These are phyloP conservation scores for Massospora cicadina DNA, from an alignment of 371 early-diverging fungal species.

Conservation along the genomic window DNA sequence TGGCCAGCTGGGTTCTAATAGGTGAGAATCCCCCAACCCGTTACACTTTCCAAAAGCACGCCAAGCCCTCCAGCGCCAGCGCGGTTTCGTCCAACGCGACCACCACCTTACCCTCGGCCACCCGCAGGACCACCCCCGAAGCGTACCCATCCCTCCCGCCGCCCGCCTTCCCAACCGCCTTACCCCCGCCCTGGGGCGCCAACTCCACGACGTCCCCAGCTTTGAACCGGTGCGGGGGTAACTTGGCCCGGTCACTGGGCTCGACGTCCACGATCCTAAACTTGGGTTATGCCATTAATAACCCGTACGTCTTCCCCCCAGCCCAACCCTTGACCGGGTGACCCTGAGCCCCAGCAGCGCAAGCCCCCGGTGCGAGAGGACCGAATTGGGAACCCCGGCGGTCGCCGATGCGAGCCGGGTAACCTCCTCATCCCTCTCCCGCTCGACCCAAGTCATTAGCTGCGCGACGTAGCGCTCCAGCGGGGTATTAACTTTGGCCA, in stretches of 20 bases:
- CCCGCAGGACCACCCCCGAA: conserved; percentile 13
- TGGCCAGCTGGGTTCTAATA: conserved; percentile 8
- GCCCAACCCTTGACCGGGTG: background rate
- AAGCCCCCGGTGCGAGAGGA: background rate
- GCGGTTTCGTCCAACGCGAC: conserved; percentile 14
- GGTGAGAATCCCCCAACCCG: background rate
- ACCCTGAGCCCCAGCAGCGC: background rate
- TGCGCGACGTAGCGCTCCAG: background rate
- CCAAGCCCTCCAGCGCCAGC: conserved; percentile 17
- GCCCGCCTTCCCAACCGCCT: conserved; percentile 15
- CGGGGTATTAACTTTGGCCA: background rate
- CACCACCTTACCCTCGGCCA: conserved; percentile 11
- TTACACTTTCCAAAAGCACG: conserved; percentile 13
- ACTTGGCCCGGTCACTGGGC: conserved; percentile 2
- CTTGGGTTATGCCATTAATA: background rate
- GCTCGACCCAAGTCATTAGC: background rate
- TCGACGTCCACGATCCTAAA: conserved; percentile 10
- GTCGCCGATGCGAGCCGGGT: background rate
- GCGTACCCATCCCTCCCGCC: conserved; percentile 21
- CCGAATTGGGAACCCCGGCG: background rate
- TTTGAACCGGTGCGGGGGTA: conserved; percentile 44
- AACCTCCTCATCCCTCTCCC: background rate
- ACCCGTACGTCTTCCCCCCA: background rate
- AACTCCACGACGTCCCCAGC: conserved; percentile 47
- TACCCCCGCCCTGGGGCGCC: background rate